Conservation (phyloP, 306 rosid genomes). For the Gastrolobium villosum region DNA sequence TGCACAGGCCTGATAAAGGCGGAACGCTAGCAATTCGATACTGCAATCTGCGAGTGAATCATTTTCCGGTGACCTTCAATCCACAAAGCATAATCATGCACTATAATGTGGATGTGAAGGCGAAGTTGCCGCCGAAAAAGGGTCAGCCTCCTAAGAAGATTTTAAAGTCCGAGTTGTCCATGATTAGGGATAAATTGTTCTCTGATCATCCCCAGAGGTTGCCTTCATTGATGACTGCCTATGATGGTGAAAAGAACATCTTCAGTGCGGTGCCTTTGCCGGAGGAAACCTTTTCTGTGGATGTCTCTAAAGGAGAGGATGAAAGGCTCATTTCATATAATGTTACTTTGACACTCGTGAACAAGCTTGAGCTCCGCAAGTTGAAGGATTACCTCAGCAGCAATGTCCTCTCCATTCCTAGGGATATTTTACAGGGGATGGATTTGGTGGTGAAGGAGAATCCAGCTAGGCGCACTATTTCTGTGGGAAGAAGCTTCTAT, state of each 20-base stretch:
- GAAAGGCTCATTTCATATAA: constrained; percentile 43
- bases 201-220: constrained; percentile 47
- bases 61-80: constrained; percentile 54
- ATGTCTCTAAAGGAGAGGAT: constrained; percentile 58
- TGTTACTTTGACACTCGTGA: constrained; percentile 56
- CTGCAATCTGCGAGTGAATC: constrained; percentile 53
- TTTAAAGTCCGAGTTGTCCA: constrained; percentile 54
- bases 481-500: constrained; percentile 63
- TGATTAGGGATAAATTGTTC: constrained; percentile 61
- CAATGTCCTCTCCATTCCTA: constrained; percentile 49
- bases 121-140: constrained; percentile 38
- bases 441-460: constrained; percentile 77
- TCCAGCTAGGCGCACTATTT: constrained; percentile 54
- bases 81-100: constrained; percentile 57
- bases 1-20: constrained; percentile 70
- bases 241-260: constrained; percentile 72
- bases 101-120: constrained; percentile 62
- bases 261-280: constrained; percentile 63
- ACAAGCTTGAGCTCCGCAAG: constrained; percentile 59
- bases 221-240: constrained; percentile 56
- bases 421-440: constrained; percentile 72
- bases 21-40: constrained; percentile 45
- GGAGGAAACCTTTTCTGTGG: constrained; percentile 57
- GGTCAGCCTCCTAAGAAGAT: constrained; percentile 55
- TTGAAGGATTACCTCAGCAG: constrained; percentile 62